Conservation (phyloP, 169 alveolate genomes). For the Plasmodium malariae region DNA sequence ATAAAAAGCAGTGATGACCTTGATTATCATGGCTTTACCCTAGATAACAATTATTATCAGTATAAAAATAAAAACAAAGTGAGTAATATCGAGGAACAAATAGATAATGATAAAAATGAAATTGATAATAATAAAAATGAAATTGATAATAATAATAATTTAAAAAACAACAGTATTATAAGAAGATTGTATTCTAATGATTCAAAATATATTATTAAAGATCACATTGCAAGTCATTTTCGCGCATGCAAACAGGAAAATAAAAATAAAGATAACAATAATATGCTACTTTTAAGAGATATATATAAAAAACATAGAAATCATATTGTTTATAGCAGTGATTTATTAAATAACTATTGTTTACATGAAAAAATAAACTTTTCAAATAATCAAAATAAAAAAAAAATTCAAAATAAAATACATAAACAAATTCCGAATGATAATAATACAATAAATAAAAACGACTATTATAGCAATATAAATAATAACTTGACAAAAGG, state of each 20-base stretch:
- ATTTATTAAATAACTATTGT: not conserved
- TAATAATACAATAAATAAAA: not conserved
- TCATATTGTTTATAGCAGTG: not conserved
- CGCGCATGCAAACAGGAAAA: constrained; percentile 1
- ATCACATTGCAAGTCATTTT: not conserved
- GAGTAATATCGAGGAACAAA: no score
- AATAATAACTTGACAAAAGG: not conserved
- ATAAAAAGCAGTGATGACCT: no score
- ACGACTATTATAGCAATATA: not conserved
- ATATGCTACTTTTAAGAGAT: not conserved
- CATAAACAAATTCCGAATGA: not conserved
- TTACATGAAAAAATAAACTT: not conserved
- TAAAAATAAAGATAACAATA: not conserved
- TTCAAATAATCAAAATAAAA: not conserved
- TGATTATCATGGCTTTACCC: no score
- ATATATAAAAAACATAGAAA: not conserved
- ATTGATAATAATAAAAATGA: not conserved
- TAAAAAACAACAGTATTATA: not conserved
- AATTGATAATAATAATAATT: not conserved
- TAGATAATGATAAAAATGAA: no score
- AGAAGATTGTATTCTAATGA: not conserved
- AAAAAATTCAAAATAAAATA: not conserved
- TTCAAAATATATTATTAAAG: not conserved
- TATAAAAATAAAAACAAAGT: no score
- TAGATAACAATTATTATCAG: no score